Evolutionary conservation across 1,139 yeast species (phyloP).

Genomic region (Sugiyamaella sp.): DNA sequence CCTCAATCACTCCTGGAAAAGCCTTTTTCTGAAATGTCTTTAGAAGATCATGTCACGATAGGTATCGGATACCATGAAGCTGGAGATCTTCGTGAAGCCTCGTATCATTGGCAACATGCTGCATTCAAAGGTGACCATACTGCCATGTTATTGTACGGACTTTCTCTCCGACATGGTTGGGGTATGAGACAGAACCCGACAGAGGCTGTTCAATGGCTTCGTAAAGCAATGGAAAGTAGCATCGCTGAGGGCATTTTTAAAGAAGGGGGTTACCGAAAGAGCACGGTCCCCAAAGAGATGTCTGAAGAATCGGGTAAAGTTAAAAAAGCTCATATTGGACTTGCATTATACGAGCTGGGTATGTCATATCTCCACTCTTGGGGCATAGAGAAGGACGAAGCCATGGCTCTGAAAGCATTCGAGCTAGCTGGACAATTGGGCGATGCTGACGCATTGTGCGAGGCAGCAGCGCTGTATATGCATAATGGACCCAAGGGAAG

Average conservation of each 20-base stretch:
- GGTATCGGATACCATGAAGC: conserved; percentile 59
- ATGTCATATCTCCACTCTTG: conserved; percentile 60
- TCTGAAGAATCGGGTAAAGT: conserved; percentile 27
- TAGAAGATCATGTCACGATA: conserved; percentile 50
- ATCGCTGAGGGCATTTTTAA: conserved; percentile 24
- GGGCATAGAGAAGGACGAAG: conserved; percentile 61
- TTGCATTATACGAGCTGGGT: conserved; percentile 64
- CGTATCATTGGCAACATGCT: conserved; percentile 66
- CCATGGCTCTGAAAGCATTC: conserved; percentile 59
- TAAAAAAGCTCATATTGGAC: conserved; percentile 41
- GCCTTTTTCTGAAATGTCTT: conserved; percentile 34
- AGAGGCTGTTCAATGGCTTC: conserved; percentile 64
- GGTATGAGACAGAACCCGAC: conserved; percentile 65
- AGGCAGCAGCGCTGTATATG: conserved; percentile 72
- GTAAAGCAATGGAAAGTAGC: conserved; percentile 48
- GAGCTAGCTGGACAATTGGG: conserved; percentile 74
- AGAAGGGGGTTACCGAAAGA: conserved; percentile 17
- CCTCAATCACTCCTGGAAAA: conserved; percentile 19
- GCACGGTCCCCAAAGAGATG: conserved; percentile 1
- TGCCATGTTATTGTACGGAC: conserved; percentile 73
- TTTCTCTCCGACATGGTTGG: conserved; percentile 69
- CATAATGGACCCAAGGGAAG: conserved; percentile 55
- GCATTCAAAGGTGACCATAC: conserved; percentile 62
- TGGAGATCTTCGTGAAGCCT: conserved; percentile 69
- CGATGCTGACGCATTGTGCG: conserved; percentile 67